Evolutionary conservation across 164 flowering plant genomes (phyloP).

Genomic region (Hamamelis virginiana): DNA sequence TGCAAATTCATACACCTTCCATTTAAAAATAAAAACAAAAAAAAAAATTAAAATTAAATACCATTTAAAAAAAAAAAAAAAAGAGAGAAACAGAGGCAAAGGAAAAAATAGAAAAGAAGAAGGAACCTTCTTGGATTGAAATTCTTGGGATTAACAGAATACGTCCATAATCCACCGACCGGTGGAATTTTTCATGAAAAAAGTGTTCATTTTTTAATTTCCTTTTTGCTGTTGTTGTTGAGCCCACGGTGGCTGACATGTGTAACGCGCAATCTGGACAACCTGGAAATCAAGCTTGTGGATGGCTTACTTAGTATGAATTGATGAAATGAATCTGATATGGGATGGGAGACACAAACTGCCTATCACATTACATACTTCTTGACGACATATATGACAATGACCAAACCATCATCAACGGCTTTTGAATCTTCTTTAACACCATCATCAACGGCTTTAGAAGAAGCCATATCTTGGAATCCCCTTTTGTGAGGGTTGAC

Average conservation of each 20-base stretch:
- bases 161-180: conserved; percentile 7
- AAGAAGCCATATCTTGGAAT: background rate
- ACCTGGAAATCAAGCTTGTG: background rate
- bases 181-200: background rate
- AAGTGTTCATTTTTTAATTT: no score
- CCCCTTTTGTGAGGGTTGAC: background rate
- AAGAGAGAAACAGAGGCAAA: background rate
- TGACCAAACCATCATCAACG: no score
- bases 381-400: no score
- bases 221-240: no score
- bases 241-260: conserved; percentile 12
- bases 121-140: background rate
- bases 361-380: no score
- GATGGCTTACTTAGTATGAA: no score
- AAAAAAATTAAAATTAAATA: background rate
- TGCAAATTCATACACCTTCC: conserved; percentile 65
- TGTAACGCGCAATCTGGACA: conserved; percentile 1
- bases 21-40: conserved; percentile 49
- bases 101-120: background rate
- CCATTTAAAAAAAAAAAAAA: no score
- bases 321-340: no score
- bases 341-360: no score
- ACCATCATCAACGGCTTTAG: background rate
- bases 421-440: background rate
- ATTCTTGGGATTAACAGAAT: background rate